Base-by-base conservation (phyloP, 805 yeast species). In the Metschnikowia bowlesiae region DNA sequence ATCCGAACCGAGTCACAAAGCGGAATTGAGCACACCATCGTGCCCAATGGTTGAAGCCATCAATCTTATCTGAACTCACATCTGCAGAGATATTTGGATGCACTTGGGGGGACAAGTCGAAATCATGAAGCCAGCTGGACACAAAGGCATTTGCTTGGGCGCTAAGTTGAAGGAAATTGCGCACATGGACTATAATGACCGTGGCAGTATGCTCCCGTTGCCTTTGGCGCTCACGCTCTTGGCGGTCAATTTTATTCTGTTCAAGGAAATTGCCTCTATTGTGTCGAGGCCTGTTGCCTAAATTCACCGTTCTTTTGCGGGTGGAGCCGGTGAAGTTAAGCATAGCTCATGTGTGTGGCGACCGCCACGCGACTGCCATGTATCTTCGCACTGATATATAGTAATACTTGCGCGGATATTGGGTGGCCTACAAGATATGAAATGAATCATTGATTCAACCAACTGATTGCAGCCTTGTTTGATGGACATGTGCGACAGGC, bases 241-340 rank as follows among this genome's bases (percentile, higher is more conserved):
- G 76, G 37, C 97, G 74, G 53, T 87, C 89, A 37, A 69, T 69
- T 56, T 81, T 80, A 4, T 96, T 83, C 55, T 79, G 82, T 51
- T 78, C 80, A n/a, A 92, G 67, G 46, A 77, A 72, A 49, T 40
- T 45, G 32, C 48, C 46, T 13, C 39, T 43, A 47, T 65, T 60
- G 60, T 59, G 66, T 8, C 53, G 47, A 8, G 50, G 44, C 66
- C 65, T 54, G 63, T 85, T 70, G 61, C 92, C 78, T 57, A 81
- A 74, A 71, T 92, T 87, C 53, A 86, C 80, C 47, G 78, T 79
- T 35, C 86, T 71, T 47, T 82, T 71, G 54, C 81, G 76, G 16
- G 82, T 72, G 56, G 81, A 83, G 5, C 95, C 95, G 9, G 82
- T 78, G 69, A 87, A 88, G 69, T 84, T 82, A 38, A 73, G 48